Conservation (phyloP, 2,329 filamentous ascomycete species). For the Elsinoe batatas region DNA sequence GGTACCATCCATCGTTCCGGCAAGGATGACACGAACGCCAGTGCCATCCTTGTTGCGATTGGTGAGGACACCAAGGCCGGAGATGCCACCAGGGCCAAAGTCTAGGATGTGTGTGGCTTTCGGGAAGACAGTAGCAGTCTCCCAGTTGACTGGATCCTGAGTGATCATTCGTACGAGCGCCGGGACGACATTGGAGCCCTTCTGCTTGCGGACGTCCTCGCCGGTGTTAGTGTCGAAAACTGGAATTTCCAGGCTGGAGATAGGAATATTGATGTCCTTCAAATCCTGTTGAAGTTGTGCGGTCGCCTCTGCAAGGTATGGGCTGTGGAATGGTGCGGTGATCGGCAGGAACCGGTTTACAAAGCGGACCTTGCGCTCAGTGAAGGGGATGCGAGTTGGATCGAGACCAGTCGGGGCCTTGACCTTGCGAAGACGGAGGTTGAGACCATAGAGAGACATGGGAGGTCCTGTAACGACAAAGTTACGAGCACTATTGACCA, state of each 20-base stretch:
- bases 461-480: conserved; percentile 94
- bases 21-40: conserved; percentile 90
- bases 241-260: conserved; percentile 64
- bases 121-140: conserved; percentile 84
- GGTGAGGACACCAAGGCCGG: conserved; percentile 86
- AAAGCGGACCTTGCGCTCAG: conserved; percentile 91
- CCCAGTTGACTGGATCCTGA: conserved; percentile 89
- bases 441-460: conserved; percentile 91
- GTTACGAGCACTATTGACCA: conserved; percentile 94
- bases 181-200: conserved; percentile 68
- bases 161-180: conserved; percentile 87
- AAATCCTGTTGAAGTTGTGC: conserved; percentile 79
- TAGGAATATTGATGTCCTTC: conserved; percentile 67
- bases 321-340: conserved; percentile 96
- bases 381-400: conserved; percentile 88
- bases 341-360: conserved; percentile 96
- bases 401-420: conserved; percentile 97
- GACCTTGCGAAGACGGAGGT: conserved; percentile 87
- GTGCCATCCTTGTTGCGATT: conserved; percentile 99
- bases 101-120: conserved; percentile 89
- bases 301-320: conserved; percentile 76
- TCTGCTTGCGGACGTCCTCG: conserved; percentile 64
- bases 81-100: conserved; percentile 94
- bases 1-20: conserved; percentile 83
- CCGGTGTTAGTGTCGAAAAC: conserved; percentile 88